phyloP scores from a whole-genome alignment of 768 basidiomycete genomes.

The Roridomyces roridus region DNA sequence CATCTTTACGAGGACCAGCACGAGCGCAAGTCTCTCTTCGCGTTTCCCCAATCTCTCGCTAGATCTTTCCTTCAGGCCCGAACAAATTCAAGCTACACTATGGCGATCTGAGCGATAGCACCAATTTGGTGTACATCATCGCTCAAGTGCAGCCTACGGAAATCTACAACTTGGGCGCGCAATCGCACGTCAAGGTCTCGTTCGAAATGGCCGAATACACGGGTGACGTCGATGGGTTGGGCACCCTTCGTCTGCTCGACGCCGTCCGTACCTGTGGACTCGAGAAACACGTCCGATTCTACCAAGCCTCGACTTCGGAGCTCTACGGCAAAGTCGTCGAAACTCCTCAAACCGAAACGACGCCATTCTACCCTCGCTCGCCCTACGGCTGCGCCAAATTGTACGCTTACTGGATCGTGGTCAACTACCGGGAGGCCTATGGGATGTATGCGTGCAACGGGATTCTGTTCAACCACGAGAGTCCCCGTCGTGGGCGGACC shows the following conservation, averaged over 20 bases:
- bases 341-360: constrained; percentile 94
- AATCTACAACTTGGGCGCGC: constrained; percentile 97
- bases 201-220: constrained; percentile 99
- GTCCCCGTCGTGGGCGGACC: constrained; percentile 90
- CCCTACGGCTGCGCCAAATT: constrained; percentile 97
- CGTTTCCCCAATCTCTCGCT: not conserved
- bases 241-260: constrained; percentile 94
- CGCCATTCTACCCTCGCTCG: constrained; percentile 97
- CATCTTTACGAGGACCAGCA: constrained; percentile 94
- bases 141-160: constrained; percentile 94
- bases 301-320: constrained; percentile 97
- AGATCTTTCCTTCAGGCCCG: constrained; percentile 50
- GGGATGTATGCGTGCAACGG: constrained; percentile 97
- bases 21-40: constrained; percentile 66
- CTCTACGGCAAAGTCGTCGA: constrained; percentile 97
- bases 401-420: constrained; percentile 89
- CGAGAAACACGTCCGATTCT: constrained; percentile 92
- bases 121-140: constrained; percentile 96
- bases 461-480: constrained; percentile 98
- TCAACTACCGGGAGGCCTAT: constrained; percentile 95
- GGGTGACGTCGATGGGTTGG: constrained; percentile 94
- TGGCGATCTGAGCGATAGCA: constrained; percentile 94
- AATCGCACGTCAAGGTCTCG: constrained; percentile 98
- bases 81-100: constrained; percentile 87
- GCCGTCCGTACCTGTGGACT: constrained; percentile 96